Percentiles rank a stretch among this genome's conserved stretches.
Conservation (phyloP, 257 asterid genomes). For the Solanum tarijense region DNA sequence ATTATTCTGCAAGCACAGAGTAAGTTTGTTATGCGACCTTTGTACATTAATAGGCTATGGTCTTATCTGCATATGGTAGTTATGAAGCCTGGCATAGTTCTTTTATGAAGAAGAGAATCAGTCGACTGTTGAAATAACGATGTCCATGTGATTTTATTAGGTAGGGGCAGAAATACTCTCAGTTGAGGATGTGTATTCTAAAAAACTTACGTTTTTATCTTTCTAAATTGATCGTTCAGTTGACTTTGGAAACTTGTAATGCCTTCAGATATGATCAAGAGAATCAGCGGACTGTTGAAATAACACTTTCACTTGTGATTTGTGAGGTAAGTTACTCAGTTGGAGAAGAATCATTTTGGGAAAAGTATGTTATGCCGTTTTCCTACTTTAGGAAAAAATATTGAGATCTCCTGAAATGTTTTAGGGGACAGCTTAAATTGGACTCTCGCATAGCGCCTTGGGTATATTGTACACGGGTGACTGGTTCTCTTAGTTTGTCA, state of each 20-base stretch:
- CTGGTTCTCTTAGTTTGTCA: no score
- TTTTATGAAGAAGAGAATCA: not conserved
- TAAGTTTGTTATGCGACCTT: no score
- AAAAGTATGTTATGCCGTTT: no score
- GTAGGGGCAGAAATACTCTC: not conserved
- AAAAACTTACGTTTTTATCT: not conserved
- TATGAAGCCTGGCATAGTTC: not conserved
- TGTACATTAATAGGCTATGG: not conserved
- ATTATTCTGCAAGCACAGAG: not conserved
- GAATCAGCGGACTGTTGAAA: not conserved
- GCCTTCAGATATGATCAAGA: not conserved
- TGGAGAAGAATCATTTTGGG: no score
- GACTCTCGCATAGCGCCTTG: no score
- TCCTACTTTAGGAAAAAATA: no score
- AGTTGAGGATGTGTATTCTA: not conserved
- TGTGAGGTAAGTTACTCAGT: not conserved
- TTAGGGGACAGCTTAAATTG: no score
- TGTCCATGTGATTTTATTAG: not conserved
- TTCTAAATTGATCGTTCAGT: no score
- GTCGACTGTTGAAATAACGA: not conserved
- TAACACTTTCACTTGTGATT: not conserved
- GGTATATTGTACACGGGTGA: no score
- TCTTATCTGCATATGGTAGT: no score
- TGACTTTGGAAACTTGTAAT: not conserved
- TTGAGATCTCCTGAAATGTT: no score